phyloP scores from a whole-genome alignment of 2,329 filamentous ascomycete species.

The Colletotrichum somersetense region DNA sequence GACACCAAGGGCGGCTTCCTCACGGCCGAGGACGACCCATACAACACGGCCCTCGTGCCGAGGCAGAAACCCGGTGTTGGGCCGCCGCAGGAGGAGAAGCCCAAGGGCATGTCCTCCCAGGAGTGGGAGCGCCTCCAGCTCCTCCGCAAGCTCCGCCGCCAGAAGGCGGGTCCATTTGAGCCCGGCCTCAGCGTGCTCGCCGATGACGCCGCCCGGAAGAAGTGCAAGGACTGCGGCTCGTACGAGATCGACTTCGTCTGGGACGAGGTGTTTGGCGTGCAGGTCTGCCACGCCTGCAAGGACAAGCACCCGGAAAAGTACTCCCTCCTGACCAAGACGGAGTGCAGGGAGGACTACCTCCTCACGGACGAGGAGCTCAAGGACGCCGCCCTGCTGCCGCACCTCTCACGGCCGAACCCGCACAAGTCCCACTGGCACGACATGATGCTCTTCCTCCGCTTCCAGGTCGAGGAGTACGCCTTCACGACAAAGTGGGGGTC shows the following conservation, averaged over 20 bases:
- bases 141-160: constrained; percentile 76
- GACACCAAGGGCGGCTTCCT: constrained; percentile 98
- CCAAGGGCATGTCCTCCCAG: constrained; percentile 86
- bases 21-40: constrained; percentile 89
- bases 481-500: constrained; percentile 93
- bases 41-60: constrained; percentile 78
- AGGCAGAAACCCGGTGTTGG: constrained; percentile 53
- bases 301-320: constrained; percentile 93
- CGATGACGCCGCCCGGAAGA: constrained; percentile 74
- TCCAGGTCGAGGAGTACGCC: constrained; percentile 94
- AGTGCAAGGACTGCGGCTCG: constrained; percentile 85
- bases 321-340: constrained; percentile 94
- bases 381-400: constrained; percentile 87
- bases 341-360: constrained; percentile 94
- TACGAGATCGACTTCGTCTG: constrained; percentile 96
- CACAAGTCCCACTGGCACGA: constrained; percentile 97
- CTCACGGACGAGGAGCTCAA: constrained; percentile 91
- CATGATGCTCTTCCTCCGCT: constrained; percentile 97
- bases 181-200: constrained; percentile 84
- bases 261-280: constrained; percentile 84
- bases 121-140: constrained; percentile 93
- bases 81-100: constrained; percentile 71
- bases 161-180: constrained; percentile 87
- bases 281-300: constrained; percentile 87
- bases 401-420: constrained; percentile 90